Evolutionary conservation across 306 rosid genomes (phyloP), one percentile per base, ranked within the genome.

Genomic region (Glycyrrhiza uralensis): DNA sequence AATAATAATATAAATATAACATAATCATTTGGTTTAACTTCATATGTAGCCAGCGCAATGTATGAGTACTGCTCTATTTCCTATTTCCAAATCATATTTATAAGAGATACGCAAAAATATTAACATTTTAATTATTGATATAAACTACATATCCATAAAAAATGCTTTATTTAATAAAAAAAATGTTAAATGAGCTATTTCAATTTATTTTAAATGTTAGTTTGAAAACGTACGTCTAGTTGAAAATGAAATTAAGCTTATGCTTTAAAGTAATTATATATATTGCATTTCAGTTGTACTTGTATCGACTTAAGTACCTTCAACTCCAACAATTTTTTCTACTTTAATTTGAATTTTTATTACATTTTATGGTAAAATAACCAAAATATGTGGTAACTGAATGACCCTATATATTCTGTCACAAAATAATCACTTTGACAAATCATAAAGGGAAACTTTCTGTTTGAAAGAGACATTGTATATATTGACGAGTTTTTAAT

Each of bases 351-450:
- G n/a, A n/a, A n/a, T n/a, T n/a, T n/a, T n/a, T n/a, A 4, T 35
- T 11, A 23, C 23, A 42, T 64, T 64, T 42, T 65, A 44, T 44
- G 39, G 54, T 3, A 24, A 61, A 61, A 42, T 26, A 24, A 42
- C 14, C 3, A 7, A 23, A 41, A n/a, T 24, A 18, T 17, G 65
- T 17, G 30, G 28, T 18, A 18, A 19, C 33, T 42, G 15, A 18
- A 58, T 45, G n/a, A 32, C 36, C 69, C 77, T n/a, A n/a, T n/a
- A n/a, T 62, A 71, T 64, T 75, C 76, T 82, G 65, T 61, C 75
- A 2, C 39, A 26, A 58, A 7, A n/a, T 56, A 18, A 52, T 45
- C 36, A 58, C 59, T 29, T 6, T 18, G 46, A 28, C 23, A 8
- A 57, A 44, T 24, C 24, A 14, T 14, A 44, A 14, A 65, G 17